Conservation (phyloP, 305 asterid genomes). For the Fraxinus nigra region DNA sequence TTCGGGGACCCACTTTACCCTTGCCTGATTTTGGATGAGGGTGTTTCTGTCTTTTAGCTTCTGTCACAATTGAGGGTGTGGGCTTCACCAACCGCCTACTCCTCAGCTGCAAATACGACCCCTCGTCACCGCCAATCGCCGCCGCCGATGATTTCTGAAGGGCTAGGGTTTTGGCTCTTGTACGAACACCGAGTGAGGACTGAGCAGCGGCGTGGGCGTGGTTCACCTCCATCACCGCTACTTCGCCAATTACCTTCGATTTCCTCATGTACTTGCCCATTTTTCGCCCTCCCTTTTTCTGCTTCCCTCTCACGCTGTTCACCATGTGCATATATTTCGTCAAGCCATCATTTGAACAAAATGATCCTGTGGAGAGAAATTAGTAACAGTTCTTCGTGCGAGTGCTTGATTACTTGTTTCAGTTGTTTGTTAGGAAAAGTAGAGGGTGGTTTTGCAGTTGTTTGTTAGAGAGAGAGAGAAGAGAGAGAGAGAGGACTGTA, state of each 20-base stretch:
- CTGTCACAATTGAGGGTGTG: slow-evolving; percentile 10
- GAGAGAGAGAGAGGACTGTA: background rate
- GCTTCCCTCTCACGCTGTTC: background rate
- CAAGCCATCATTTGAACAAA: background rate
- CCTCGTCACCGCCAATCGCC: slow-evolving; percentile 17
- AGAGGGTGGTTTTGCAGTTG: slow-evolving; percentile 3
- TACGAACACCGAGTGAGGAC: slow-evolving; percentile 32
- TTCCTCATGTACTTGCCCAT: slow-evolving; percentile 34
- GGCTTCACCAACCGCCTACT: slow-evolving; percentile 26
- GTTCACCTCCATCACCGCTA: slow-evolving; percentile 15
- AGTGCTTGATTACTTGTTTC: background rate
- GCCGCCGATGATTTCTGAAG: slow-evolving; percentile 20
- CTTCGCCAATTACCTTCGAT: slow-evolving; percentile 18
- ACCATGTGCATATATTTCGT: background rate
- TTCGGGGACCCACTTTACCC: background rate
- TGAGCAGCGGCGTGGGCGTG: background rate
- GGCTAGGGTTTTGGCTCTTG: slow-evolving; percentile 39
- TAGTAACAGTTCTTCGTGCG: background rate
- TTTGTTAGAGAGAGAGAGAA: slow-evolving; percentile 12
- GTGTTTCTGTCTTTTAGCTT: slow-evolving; percentile 17
- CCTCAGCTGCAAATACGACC: slow-evolving; percentile 38
- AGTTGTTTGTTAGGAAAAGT: slow-evolving; percentile 14
- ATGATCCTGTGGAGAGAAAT: background rate
- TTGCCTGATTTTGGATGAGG: background rate
- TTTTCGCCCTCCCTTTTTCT: background rate